Conservation (phyloP, 768 basidiomycete genomes). For the Amanita thiersii region DNA sequence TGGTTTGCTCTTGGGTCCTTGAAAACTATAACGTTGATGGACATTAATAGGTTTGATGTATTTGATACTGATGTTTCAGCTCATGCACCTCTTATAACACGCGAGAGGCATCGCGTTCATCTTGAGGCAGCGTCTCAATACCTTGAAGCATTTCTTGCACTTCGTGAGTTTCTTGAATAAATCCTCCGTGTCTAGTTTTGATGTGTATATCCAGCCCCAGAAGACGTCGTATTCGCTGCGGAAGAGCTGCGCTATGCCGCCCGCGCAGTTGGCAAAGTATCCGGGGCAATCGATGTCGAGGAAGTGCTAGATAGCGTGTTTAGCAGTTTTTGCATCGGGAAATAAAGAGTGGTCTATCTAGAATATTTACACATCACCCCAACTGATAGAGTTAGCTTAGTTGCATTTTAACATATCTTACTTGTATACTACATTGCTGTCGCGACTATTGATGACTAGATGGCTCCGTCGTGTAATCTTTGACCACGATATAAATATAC, state of each 20-base stretch:
- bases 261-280: constrained; percentile 76
- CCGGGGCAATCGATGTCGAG: constrained; percentile 73
- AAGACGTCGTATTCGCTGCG: constrained; percentile 76
- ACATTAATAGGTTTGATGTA: constrained; percentile 12
- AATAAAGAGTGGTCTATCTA: constrained; percentile 30
- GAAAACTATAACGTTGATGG: not conserved
- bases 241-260: constrained; percentile 87
- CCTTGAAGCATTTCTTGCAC: constrained; percentile 52
- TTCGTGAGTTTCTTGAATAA: constrained; percentile 22
- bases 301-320: constrained; percentile 81
- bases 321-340: constrained; percentile 84
- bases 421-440: too few species aligned
- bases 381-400: too few species aligned
- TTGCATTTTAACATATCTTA: too few species aligned
- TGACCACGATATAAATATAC: too few species aligned
- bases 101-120: constrained; percentile 72
- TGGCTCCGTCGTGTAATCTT: too few species aligned
- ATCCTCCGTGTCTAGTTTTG: not conserved
- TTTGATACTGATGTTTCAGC: constrained; percentile 18
- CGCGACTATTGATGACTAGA: too few species aligned
- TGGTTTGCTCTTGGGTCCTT: not conserved
- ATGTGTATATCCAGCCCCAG: constrained; percentile 30
- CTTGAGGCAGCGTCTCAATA: constrained; percentile 57
- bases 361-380: too few species aligned
- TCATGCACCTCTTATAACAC: constrained; percentile 65